phyloP scores from a whole-genome alignment of 257 asterid genomes.

The Voacanga thouarsii region DNA sequence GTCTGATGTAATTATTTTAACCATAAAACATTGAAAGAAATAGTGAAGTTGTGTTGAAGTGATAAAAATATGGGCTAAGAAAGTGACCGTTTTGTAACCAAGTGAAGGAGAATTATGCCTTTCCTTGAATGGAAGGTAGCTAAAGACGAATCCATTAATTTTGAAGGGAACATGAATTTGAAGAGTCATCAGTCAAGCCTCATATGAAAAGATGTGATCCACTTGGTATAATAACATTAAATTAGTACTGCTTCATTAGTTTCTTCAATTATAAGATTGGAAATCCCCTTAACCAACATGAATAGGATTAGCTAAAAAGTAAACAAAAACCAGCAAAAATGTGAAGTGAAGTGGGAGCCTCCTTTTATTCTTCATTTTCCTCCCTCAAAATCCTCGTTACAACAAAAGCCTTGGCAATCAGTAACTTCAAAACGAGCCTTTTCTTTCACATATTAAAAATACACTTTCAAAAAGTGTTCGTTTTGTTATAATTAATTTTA shows the following conservation, averaged over 20 bases:
- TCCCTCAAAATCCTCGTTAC: neutral
- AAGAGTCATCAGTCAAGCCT: conserved; percentile 34
- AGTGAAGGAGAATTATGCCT: neutral
- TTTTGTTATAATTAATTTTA: too few species aligned
- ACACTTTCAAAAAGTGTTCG: too few species aligned
- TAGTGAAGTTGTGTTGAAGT: too few species aligned
- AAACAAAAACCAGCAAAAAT: neutral
- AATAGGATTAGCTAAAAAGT: neutral
- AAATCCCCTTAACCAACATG: conserved; percentile 4
- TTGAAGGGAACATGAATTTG: conserved; percentile 11
- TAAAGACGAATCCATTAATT: conserved; percentile 5
- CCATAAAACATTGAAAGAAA: too few species aligned
- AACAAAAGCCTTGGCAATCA: neutral
- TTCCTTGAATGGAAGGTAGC: conserved; percentile 16
- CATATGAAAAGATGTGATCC: conserved; percentile 39
- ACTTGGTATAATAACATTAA: conserved; percentile 2
- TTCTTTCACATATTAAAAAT: too few species aligned
- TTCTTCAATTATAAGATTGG: neutral
- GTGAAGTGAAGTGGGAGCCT: conserved; percentile 10
- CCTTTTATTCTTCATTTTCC: neutral
- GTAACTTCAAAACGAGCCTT: too few species aligned
- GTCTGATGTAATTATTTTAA: too few species aligned
- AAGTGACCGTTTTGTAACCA: neutral
- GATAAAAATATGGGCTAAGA: too few species aligned
- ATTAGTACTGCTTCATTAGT: neutral